These are phyloP conservation scores for Drechmeria coniospora DNA, from an alignment of 2,329 filamentous ascomycete species.

Conservation along the genomic window DNA sequence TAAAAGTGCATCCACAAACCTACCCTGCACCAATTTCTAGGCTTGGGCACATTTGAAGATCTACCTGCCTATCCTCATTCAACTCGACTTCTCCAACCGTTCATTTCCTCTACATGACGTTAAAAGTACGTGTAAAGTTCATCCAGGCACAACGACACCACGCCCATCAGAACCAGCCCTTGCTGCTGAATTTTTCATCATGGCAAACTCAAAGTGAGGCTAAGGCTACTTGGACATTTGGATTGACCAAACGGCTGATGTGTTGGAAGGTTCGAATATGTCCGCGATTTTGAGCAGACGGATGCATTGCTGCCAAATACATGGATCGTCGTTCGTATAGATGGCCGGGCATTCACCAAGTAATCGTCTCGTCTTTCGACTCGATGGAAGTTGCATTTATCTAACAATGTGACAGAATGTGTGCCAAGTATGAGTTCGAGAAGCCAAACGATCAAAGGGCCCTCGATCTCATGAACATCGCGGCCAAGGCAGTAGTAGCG, in stretches of 20 bases:
- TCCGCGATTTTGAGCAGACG: slow-evolving; percentile 72
- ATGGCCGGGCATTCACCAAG: slow-evolving; percentile 93
- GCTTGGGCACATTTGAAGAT: no score
- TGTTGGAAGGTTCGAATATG: slow-evolving; percentile 69
- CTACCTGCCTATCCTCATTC: no score
- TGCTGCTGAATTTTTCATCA: slow-evolving; percentile 9
- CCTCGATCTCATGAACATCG: slow-evolving; percentile 85
- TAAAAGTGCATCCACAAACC: no score
- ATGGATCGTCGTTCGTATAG: slow-evolving; percentile 88
- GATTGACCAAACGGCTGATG: neutral
- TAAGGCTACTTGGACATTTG: neutral
- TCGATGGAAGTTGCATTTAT: neutral
- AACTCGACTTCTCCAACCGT: no score
- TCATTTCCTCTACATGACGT: no score
- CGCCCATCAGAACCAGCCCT: no score
- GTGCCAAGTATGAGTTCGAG: slow-evolving; percentile 65
- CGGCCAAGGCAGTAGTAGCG: slow-evolving; percentile 69
- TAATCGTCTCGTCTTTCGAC: slow-evolving; percentile 21
- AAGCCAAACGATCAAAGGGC: slow-evolving; percentile 89
- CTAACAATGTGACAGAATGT: slow-evolving; percentile 41
- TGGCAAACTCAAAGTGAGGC: slow-evolving; percentile 41
- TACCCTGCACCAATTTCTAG: no score
- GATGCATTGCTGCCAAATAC: slow-evolving; percentile 76
- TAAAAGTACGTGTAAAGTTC: no score
- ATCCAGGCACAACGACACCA: no score